phyloP scores from a whole-genome alignment of 106 monocot genomes.

The Dioscorea zingiberensis region DNA sequence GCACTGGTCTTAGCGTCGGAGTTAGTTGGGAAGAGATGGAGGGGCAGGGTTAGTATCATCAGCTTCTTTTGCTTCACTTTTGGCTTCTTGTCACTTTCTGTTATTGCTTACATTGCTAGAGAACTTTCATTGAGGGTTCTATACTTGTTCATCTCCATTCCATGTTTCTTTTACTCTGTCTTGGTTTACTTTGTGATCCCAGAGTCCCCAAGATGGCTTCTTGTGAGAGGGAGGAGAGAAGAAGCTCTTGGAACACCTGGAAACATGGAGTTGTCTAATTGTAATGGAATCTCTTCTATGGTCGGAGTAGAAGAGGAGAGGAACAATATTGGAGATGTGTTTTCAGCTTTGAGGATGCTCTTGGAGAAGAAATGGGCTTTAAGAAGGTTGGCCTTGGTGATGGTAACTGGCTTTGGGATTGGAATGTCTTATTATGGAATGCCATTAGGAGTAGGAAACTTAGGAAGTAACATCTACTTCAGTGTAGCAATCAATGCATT shows the following conservation, averaged over 20 bases:
- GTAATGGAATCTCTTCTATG: no score
- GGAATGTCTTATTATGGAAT: no score
- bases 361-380: no score
- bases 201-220: constrained; percentile 70
- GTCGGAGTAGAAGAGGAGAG: no score
- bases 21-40: no score
- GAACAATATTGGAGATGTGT: constrained; percentile 19
- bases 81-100: constrained; percentile 22
- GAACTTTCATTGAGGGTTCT: constrained; percentile 27
- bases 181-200: constrained; percentile 14
- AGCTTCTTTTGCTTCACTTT: constrained; percentile 24
- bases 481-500: constrained; percentile 65
- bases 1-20: no score
- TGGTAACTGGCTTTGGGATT: no score
- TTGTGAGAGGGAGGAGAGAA: constrained; percentile 40
- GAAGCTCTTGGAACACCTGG: constrained; percentile 53
- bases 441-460: constrained; percentile 41
- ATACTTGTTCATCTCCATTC: constrained; percentile 22
- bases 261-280: no score
- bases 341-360: constrained; percentile 36
- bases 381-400: no score
- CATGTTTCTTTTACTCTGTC: constrained; percentile 20
- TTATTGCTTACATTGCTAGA: constrained; percentile 10
- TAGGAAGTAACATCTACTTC: constrained; percentile 53
- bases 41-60: no score